Evolutionary conservation across 306 rosid species (phyloP), one percentile per base, ranked within the genome.

Genomic region (Prinsepia uniflora): DNA sequence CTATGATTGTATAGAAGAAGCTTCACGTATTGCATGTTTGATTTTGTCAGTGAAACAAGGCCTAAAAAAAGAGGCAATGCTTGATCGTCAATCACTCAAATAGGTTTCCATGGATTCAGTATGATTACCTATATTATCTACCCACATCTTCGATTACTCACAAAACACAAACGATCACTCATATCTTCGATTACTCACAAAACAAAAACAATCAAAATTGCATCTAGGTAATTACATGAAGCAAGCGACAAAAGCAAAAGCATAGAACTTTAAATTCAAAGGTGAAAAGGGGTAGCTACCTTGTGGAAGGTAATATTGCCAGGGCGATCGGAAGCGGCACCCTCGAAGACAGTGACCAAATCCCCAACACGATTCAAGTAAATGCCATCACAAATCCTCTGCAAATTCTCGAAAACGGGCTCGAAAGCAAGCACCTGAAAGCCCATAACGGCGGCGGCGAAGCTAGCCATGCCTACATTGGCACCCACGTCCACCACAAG

Each of bases 401-500:
- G 97, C 89, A 95, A 65, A 68, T 95, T 95, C 82, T 95, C 99
- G 1, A 91, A 89, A 44, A 95, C 96, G 0, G 99, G 99, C 63
- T 95, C 97, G 18, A 95, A 95, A 1, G 97, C 91, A 72, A 87
- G 39, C 70, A 91, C 96, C 55, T 81, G 83, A 49, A 89, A 95
- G 17, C 97, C 96, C 96, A 95, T 91, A 0, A 77, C 97, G 0
- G 99, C 85, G 2, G 99, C 99, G 0, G 99, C 97, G 62, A 95
- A 95, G 74, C 87, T 87, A 2, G 96, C 99, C 86, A 91, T 89
- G 13, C 99, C 99, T 54, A 95, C 96, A 74, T 95, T 95, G 68
- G 96, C 97, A 22, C 99, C 97, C 17, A 95, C 97, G 77, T 91
- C 96, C 2, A 91, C 92, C n/a, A 89, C 86, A 80, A 79, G 55